Evolutionary conservation across 2,329 filamentous ascomycete genomes (phyloP).

Genomic region (Trichoderma atroviride): DNA sequence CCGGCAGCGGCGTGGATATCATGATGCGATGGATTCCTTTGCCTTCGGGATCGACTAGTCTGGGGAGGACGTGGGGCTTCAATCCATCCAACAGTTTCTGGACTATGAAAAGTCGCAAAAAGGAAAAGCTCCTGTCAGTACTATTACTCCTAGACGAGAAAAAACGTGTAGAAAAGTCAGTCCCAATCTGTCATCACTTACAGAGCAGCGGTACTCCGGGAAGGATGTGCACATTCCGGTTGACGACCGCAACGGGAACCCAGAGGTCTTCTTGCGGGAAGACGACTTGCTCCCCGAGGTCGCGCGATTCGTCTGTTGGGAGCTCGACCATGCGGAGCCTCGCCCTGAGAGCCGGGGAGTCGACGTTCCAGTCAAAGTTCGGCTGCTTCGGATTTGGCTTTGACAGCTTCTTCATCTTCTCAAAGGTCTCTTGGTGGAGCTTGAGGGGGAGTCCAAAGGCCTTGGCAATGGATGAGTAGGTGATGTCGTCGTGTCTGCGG

Average conservation of each 20-base stretch:
- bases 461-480: constrained; percentile 90
- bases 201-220: constrained; percentile 86
- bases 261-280: constrained; percentile 82
- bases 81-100: constrained; percentile 76
- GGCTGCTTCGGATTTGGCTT: constrained; percentile 72
- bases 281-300: constrained; percentile 71
- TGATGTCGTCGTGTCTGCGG: constrained; percentile 90
- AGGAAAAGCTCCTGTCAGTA: neutral
- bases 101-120: constrained; percentile 48
- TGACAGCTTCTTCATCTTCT: constrained; percentile 81
- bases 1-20: constrained; percentile 83
- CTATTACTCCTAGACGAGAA: neutral
- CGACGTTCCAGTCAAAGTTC: constrained; percentile 81
- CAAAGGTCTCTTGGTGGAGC: constrained; percentile 75
- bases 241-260: constrained; percentile 88
- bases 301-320: constrained; percentile 69
- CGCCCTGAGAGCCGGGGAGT: constrained; percentile 75
- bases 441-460: constrained; percentile 78
- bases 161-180: neutral
- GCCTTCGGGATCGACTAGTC: constrained; percentile 76
- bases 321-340: constrained; percentile 90
- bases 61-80: constrained; percentile 69
- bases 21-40: constrained; percentile 78
- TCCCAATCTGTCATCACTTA: constrained; percentile 39
- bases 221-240: constrained; percentile 90